Base-by-base conservation (phyloP, 2,329 filamentous ascomycete species). In the Fusarium nematophilum region DNA sequence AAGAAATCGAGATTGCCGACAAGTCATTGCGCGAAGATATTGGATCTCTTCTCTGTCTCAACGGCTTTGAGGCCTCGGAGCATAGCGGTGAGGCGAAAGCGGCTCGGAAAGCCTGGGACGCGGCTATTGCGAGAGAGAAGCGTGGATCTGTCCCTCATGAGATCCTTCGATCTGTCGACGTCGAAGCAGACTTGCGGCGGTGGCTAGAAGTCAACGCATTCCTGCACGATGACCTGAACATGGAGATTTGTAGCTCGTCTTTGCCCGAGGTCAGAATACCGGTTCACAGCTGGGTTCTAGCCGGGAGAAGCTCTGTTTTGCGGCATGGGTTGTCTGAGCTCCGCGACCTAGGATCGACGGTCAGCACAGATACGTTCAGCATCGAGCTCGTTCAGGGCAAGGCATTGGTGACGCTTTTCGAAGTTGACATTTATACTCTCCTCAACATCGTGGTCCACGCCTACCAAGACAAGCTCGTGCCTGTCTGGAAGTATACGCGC, bases 401-500 rank as follows among this genome's bases (percentile, higher is more conserved):
- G 37, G 76, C 81, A 1, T 54, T 88, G 9, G 70, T 97, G 15
- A 83, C 85, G 1, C 89, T 98, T 46, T 78, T 86, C 15, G 76
- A 86, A 2, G 69, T 94, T 10, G 93, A 97, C 70, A 82, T 95
- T 30, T 80, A 96, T 27, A 90, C 92, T 1, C 71, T 97, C 6
- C 78, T 97, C 52, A 94, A 97, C 65, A 66, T 98, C 9, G 85
- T 90, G 1, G 79, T 94, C 9, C 97, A 92, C 68, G 72, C 90
- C 7, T 98, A 98, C 72, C 89, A 88, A 6, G 95, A 98, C 70
- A 81, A 80, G 4, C 78, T 93, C 13, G 82, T 97, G 26, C 92
- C 95, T 55, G 90, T 93, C 14, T 98, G 95, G 95, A 91, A 93
- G 63, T 88, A 90, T 59, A 89, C 89, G 5, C 86, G 84, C 6